A percentile compares a stretch with the other conserved stretches of the same genome.
phyloP scores from a whole-genome alignment of 371 early-diverging fungal genomes.

The Rhizopus arrhizus region DNA sequence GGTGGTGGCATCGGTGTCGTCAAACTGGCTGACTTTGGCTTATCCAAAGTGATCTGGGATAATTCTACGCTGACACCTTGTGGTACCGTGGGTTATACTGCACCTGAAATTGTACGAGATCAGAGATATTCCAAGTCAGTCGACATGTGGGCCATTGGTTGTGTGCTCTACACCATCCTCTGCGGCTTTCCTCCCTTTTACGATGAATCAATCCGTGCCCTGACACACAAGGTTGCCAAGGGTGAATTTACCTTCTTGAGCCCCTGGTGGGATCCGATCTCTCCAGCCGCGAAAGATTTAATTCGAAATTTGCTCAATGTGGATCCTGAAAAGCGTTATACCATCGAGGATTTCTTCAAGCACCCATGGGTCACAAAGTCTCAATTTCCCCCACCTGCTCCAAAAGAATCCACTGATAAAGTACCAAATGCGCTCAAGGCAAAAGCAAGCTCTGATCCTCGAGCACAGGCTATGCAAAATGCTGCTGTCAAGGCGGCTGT shows the following conservation, averaged over 20 bases:
- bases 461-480: conserved; percentile 28
- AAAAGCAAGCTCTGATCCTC: conserved; percentile 15
- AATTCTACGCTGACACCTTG: conserved; percentile 74
- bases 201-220: conserved; percentile 62
- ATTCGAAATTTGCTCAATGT: conserved; percentile 62
- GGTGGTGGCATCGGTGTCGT: conserved; percentile 70
- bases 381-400: conserved; percentile 28
- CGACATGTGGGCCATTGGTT: conserved; percentile 85
- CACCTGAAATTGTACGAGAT: conserved; percentile 75
- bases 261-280: conserved; percentile 80
- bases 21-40: conserved; percentile 74
- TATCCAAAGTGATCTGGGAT: conserved; percentile 73
- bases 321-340: conserved; percentile 58
- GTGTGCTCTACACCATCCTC: conserved; percentile 76
- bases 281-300: conserved; percentile 72
- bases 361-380: conserved; percentile 80
- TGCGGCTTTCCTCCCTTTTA: conserved; percentile 82
- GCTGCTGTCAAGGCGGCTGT: conserved; percentile 28
- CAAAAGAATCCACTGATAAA: not conserved
- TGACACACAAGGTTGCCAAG: conserved; percentile 65
- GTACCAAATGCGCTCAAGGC: conserved; percentile 11
- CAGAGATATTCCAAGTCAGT: conserved; percentile 72
- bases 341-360: conserved; percentile 67
- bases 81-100: conserved; percentile 80
- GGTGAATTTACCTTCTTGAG: conserved; percentile 67